Evolutionary conservation across 306 rosid species (phyloP), one percentile per base, ranked within the genome.

Genomic region (Dalbergia cultrata): DNA sequence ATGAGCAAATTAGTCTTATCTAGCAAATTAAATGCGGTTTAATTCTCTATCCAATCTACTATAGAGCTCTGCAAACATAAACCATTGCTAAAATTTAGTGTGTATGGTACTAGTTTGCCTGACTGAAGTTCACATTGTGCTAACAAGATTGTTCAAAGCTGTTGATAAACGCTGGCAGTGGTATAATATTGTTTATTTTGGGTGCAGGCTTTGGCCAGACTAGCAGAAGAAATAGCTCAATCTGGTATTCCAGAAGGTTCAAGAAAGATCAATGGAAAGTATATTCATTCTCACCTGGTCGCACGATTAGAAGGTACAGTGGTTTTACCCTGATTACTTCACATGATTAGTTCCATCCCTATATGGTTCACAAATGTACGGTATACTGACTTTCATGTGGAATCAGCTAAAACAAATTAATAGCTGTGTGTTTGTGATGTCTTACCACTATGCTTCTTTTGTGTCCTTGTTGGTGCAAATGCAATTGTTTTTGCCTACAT

Each of bases 261-360:
- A 56, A 93, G 99, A 87, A 95, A 93, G 92, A 93, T 93, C 83
- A 88, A 91, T 57, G 99, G 99, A 74, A 95, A 90, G 85, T 95
- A 91, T 85, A 88, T 95, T 77, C 99, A 90, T 64, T 93, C 92
- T 85, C 94, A 93, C 90, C 92, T 95, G 82, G 89, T 91, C 79
- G 83, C 91, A 39, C 87, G 93, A 67, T 79, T 95, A 77, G 86
- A 89, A 89, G 98, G 99, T 93, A 90, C 45, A 74, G 34, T 69
- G 77, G 37, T 37, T 57, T 73, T 78, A 19, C 67, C 56, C 17
- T 77, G 68, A 21, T 47, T 76, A 34, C 63, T 41, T 76, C 34
- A 14, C 26, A 16, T 53, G 41, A 49, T 73, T 53, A 33, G 41
- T n/a, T 39, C 66, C 80, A 50, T 31, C 43, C 35, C 41, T 70